Evolutionary conservation across 768 basidiomycete genomes (phyloP), one percentile per base, ranked within the genome.

Genomic region (Termitomyces sp.): DNA sequence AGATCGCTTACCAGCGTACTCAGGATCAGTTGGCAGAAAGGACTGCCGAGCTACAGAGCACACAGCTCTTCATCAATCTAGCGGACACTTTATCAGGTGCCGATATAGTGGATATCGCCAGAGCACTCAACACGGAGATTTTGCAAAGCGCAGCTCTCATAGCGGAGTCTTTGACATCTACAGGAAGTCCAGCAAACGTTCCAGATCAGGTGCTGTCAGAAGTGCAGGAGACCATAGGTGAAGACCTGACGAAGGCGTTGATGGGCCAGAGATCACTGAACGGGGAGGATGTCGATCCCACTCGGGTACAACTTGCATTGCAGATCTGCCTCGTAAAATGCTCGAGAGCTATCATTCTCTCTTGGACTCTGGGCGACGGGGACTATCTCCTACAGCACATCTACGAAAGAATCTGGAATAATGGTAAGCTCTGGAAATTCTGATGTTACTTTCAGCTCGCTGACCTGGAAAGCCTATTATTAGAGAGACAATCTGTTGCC

Each of bases 121-220:
- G 79, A 25, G 64, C 67, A 0, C 61, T 82, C 54, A 82, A 82
- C 57, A 64, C 68, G 22, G 81, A 82, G 59, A 76, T 81, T 22
- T 66, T 77, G 36, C 81, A 82, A 55, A 66, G 68, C 12, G 63
- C 74, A 3, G 76, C 78, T 23, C 69, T 73, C 60, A 74, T 82
- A 47, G 71, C 76, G 0, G 78, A 80, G 53, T 56, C 57, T 5
- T 63, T 69, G 58, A 20, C 47, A 3, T 55, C 42, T 43, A 20
- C 47, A 5, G n/a, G 22, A 38, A 18, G n/a, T 16, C 35, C 7
- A 18, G 20, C 25, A 56, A 23, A 42, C 13, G 4, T 12, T 18
- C 29, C 20, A 10, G 20, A 18, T 7, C 16, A 22, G 12, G 49
- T 29, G 31, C n/a, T 33, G 10, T 25, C 25, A 5, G 32, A 29